These are phyloP conservation scores for Psilocybe subaeruginosa DNA, from an alignment of 768 basidiomycete genomes.

Conservation along the genomic window DNA sequence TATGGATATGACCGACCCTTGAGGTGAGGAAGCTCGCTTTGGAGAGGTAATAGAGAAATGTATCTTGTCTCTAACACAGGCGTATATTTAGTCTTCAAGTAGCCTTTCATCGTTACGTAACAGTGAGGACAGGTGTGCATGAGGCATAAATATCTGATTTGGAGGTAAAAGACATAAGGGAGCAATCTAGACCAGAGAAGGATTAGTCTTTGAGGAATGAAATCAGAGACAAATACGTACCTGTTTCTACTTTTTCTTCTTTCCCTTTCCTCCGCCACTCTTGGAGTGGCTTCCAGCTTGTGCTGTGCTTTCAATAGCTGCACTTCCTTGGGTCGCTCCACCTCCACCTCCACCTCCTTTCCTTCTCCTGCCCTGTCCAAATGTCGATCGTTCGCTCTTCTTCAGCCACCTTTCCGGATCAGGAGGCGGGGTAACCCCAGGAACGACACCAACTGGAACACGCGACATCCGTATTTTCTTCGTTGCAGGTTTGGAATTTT, in stretches of 20 bases:
- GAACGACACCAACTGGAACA: conserved; percentile 74
- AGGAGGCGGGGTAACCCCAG: conserved; percentile 79
- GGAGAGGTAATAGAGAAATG: too few relatives aligned
- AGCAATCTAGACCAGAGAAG: conserved; percentile 4
- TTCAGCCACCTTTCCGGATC: conserved; percentile 90
- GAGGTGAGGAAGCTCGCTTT: too few relatives aligned
- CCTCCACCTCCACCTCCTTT: conserved; percentile 54
- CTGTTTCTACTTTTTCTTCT: conserved; percentile 67
- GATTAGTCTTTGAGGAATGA: not conserved
- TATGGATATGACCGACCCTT: too few relatives aligned
- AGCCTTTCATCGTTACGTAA: not conserved
- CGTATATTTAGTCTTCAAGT: not conserved
- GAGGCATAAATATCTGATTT: conserved; percentile 12
- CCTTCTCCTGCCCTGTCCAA: conserved; percentile 55
- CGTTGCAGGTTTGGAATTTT: conserved; percentile 34
- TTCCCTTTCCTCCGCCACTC: conserved; percentile 56
- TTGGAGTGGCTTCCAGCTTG: conserved; percentile 34
- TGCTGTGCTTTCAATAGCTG: conserved; percentile 40
- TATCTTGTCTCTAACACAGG: too few relatives aligned
- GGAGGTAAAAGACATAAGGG: conserved; percentile 8
- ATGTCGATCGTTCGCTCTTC: conserved; percentile 76
- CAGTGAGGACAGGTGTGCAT: conserved; percentile 15
- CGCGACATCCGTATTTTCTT: conserved; percentile 66
- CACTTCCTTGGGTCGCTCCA: conserved; percentile 70
- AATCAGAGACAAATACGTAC: not conserved